Base-by-base conservation (phyloP, 768 basidiomycete species). In the Phanerochaete sordida region DNA sequence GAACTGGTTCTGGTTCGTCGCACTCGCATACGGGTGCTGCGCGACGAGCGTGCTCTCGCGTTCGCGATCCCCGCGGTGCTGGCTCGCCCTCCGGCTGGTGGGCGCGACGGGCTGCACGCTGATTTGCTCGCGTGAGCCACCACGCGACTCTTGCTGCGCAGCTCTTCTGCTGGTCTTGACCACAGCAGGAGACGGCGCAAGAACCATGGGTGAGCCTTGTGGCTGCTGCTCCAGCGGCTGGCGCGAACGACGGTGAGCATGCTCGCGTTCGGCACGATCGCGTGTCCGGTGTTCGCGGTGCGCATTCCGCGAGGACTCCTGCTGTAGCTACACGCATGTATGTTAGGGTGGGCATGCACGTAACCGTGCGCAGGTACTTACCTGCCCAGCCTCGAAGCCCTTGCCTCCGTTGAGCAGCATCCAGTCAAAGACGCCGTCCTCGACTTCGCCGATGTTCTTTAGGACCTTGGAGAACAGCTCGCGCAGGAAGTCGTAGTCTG, bases 401-500 rank as follows among this genome's bases (percentile, higher is more conserved):
- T 95, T 95, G 64, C 95, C 95, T 52, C 83, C 82, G 73, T 97
- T 95, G 63, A 98, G 79, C 45, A 92, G 70, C 92, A 95, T 97
- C 96, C 96, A 98, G 68, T 98, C 96, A 68, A 91, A 98, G 12
- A 94, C 76, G 19, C 91, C 89, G 72, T 98, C 96, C 64, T 98
- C 96, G 39, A 84, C 78, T 71, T 98, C 96, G 56, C 91, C 90
- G 2, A 86, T 72, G 21, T 87, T 91, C 78, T 92, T 95, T 57
- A 98, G 75, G 19, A 98, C 87, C 73, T 97, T 98, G 37, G 85
- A 78, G 73, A 99, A 98, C 27, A 99, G 79, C 64, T 98, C 96
- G 46, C 95, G 85, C 57, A 99, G 82, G 74, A 99, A 99, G 69
- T 99, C 96, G 65, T 99, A 99, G 74, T 99, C 96, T 2, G 96